A percentile compares a stretch with the other conserved stretches of the same genome.
Conservation (phyloP, 2,329 filamentous ascomycete genomes). For the Ascochyta koolunga region DNA sequence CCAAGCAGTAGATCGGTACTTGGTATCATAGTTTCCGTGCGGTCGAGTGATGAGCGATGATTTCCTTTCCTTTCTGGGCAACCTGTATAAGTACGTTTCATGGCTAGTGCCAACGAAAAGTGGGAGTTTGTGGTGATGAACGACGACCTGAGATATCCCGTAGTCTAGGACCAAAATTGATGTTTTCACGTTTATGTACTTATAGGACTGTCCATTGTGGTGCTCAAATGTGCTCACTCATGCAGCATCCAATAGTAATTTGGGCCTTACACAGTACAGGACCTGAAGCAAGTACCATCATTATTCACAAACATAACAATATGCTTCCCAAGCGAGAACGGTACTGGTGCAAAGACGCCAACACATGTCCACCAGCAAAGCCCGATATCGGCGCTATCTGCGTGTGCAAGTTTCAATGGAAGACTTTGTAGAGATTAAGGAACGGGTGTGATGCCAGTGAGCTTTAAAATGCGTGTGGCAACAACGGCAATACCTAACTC, state of each 20-base stretch:
- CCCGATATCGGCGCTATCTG: slow-evolving; percentile 6
- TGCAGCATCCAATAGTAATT: background rate
- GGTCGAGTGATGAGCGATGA: slow-evolving; percentile 4
- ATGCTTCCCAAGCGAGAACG: background rate
- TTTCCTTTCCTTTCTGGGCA: slow-evolving; percentile 3
- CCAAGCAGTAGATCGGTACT: slow-evolving; percentile 9
- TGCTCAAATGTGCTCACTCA: slow-evolving; percentile 8
- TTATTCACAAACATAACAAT: background rate
- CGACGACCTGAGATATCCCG: slow-evolving; percentile 15
- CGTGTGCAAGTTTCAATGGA: background rate
- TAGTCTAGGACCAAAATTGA: slow-evolving; percentile 10
- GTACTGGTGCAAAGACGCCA: background rate
- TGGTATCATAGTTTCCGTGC: background rate
- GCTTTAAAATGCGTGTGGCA: background rate
- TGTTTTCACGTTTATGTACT: background rate
- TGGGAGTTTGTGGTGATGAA: slow-evolving; percentile 9
- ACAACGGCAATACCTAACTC: background rate
- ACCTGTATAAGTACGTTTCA: background rate
- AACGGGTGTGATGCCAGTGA: slow-evolving; percentile 5
- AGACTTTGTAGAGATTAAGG: background rate
- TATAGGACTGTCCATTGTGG: slow-evolving; percentile 3
- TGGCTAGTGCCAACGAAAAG: background rate
- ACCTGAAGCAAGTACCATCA: background rate
- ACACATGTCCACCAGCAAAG: background rate
- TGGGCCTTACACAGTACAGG: too few relatives aligned